These are phyloP conservation scores for Wickerhamiella infanticola DNA, from an alignment of 1,139 yeast genomes.

Conservation along the genomic window DNA sequence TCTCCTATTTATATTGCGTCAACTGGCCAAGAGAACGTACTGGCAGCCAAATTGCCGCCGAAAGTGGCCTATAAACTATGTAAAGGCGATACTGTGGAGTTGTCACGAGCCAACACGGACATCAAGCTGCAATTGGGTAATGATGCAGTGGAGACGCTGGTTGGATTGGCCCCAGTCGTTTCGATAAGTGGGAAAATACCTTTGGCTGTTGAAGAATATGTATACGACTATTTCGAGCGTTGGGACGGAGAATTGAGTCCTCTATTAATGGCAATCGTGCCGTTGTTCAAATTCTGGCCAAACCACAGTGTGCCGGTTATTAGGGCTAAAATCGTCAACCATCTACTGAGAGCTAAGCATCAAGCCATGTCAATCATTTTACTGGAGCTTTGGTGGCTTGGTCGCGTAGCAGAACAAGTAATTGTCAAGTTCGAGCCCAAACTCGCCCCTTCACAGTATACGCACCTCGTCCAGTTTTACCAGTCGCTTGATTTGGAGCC, in stretches of 20 bases:
- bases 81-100: not conserved
- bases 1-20: constrained; percentile 4
- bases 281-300: constrained; percentile 5
- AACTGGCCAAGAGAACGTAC: constrained; percentile 3
- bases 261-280: not conserved
- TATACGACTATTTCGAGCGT: not conserved
- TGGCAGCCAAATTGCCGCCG: constrained; percentile 1
- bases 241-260: not conserved
- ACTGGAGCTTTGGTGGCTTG: not conserved
- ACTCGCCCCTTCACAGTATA: not conserved
- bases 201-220: constrained; percentile 6
- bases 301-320: not conserved
- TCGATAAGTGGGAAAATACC: not conserved
- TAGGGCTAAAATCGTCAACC: not conserved
- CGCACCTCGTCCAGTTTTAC: not conserved
- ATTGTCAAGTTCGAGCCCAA: not conserved
- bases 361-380: not conserved
- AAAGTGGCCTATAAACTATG: not conserved
- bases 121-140: not conserved
- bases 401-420: not conserved
- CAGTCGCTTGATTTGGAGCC: not conserved
- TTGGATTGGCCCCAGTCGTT: constrained; percentile 3
- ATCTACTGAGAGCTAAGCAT: not conserved
- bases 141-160: constrained; percentile 1
- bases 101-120: not conserved